Base-by-base conservation (phyloP, 2,329 filamentous ascomycete species). In the Pleomassaria siparia region DNA sequence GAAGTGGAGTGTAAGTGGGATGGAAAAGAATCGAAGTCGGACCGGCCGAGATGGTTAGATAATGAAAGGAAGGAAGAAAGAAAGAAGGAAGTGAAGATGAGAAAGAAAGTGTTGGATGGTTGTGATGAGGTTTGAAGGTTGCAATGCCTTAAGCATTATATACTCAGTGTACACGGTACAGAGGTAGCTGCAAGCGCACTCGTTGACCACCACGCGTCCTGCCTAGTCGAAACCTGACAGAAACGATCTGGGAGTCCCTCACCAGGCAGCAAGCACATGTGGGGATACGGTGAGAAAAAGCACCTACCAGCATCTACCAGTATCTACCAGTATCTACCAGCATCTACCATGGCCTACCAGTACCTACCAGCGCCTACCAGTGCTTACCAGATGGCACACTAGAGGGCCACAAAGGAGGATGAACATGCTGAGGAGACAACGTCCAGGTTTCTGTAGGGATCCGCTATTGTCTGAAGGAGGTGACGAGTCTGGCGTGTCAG, bases 151-250 rank as follows among this genome's bases (percentile, higher is more conserved):
- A 12, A n/a, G 29, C n/a, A 12, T 7, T 40, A 46, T 46, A 46
- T 46, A 40, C 20, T 26, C 12, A 20, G 3, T n/a, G 25, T n/a
- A n/a, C n/a, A 15, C 10, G 28, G 36, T 16, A 41, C 12, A 26
- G n/a, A n/a, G n/a, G n/a, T n/a, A n/a, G n/a, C n/a, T n/a, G n/a
- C n/a, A n/a, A 20, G 16, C 2, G 21, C 15, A 24, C 16, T 46
- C 44, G 36, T 46, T 26, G 37, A 40, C 35, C 10, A 30, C 32
- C 21, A 44, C 46, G 46, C 40, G 46, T 30, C 46, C 46, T 32
- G 40, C 7, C 41, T 33, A 48, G 46, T 33, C 40, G 40, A 48
- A 48, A 47, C 45, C 5, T 4, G 11, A 2, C n/a, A 42, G 36
- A 47, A 47, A 47, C 45, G 22, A 29, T 18, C 22, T 24, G 25